Evolutionary conservation across 345 rosid species (phyloP).

Genomic region (Rhizophora apiculata): DNA sequence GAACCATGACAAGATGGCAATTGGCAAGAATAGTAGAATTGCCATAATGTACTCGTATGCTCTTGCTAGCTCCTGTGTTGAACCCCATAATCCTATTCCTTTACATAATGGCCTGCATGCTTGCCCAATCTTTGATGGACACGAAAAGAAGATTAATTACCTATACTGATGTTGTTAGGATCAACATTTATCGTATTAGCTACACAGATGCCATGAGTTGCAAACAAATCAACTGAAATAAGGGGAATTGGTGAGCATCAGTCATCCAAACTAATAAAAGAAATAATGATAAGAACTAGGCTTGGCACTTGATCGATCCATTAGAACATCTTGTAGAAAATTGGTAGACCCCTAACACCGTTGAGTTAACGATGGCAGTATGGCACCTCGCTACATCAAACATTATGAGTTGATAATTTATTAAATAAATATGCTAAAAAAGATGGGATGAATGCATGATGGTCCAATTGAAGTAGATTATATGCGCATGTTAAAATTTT

Average conservation of each 20-base stretch:
- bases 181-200: not conserved
- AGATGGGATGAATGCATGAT: not conserved
- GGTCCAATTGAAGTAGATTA: not conserved
- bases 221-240: not conserved
- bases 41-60: conserved; percentile 89
- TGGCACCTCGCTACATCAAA: no score
- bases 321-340: no score
- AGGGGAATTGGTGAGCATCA: no score
- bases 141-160: not conserved
- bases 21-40: conserved; percentile 59
- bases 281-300: no score
- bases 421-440: not conserved
- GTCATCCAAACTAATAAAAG: no score
- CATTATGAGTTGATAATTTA: not conserved
- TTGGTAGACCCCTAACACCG: no score
- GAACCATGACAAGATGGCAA: conserved; percentile 74
- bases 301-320: no score
- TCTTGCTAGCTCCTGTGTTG: conserved; percentile 83
- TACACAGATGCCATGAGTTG: not conserved
- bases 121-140: conserved; percentile 61
- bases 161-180: not conserved
- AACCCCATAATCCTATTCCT: conserved; percentile 64
- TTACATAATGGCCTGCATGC: conserved; percentile 49
- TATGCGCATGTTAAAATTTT: not conserved
- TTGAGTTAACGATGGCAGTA: no score